Percentiles rank a stretch among this genome's conserved stretches.
phyloP scores from a whole-genome alignment of 148 eudicot species.

The Spergularia marina region DNA sequence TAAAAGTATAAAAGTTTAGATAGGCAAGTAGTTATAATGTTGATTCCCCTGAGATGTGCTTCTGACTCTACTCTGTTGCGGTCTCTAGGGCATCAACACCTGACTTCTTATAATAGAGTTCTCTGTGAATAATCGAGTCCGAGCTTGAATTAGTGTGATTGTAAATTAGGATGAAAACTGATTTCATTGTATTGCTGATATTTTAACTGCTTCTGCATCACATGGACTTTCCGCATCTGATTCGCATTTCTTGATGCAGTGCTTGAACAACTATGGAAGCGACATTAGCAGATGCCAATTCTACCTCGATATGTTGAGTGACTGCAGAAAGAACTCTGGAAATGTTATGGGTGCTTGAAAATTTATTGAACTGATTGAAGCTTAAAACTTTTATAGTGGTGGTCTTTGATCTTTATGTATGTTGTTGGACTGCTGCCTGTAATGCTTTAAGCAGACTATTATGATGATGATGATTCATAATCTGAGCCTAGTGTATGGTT shows the following conservation, averaged over 20 bases:
- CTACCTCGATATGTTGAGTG: slow-evolving; percentile 86
- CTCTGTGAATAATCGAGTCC: too few species aligned
- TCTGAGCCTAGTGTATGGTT: not conserved
- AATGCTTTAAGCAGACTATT: not conserved
- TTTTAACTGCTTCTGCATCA: not conserved
- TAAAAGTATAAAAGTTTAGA: too few species aligned
- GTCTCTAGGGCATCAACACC: too few species aligned
- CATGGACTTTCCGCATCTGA: not conserved
- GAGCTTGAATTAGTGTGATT: too few species aligned
- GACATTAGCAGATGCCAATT: slow-evolving; percentile 90
- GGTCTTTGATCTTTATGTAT: slow-evolving; percentile 1
- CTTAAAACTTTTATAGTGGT: slow-evolving; percentile 7
- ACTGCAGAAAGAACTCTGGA: slow-evolving; percentile 70
- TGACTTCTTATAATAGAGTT: too few species aligned
- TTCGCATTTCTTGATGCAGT: slow-evolving; percentile 6
- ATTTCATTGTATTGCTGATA: too few species aligned
- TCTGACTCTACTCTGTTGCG: too few species aligned
- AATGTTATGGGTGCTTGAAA: slow-evolving; percentile 43
- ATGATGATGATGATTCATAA: not conserved
- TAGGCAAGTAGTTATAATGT: too few species aligned
- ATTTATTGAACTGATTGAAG: slow-evolving; percentile 13
- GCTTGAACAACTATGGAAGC: slow-evolving; percentile 54
- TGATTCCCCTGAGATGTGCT: too few species aligned
- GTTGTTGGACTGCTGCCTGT: slow-evolving; percentile 12
- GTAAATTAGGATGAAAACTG: too few species aligned